Base-by-base conservation (phyloP, 2,329 filamentous ascomycete genomes). In the Aspergillus piperis region DNA sequence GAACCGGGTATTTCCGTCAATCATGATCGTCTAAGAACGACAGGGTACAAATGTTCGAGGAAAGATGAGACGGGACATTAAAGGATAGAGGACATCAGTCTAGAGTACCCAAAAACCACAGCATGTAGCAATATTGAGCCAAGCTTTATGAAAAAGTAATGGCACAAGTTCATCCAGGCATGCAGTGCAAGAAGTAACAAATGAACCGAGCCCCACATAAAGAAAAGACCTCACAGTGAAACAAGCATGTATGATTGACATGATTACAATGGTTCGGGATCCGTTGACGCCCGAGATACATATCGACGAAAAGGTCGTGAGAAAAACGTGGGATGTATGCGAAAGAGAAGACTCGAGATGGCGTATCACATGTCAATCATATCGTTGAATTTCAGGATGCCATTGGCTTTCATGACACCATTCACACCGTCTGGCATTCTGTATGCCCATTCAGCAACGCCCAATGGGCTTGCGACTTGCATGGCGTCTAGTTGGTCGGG, bases 361-460 rank as follows among this genome's bases (percentile, higher is more conserved):
- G 32, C 13, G 38, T 44, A 58, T 80, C 68, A 86, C 82, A 86
- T 85, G 71, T 93, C 90, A 81, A 98, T 92, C 64, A 89, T 92
- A 77, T 97, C 93, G 74, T 94, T 96, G 77, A 99, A 99, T 67
- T 90, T 85, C 75, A 99, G 79, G 65, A 98, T 90, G 10, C 94
- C 95, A 72, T 96, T 92, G 52, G 85, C 86, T 78, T 88, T 92
- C 72, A 98, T 80, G 62, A 96, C 84, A 8, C 95, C 94, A 74
- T 98, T 95, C 41, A 97, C 88, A 0, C 92, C 92, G 64, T 92
- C 88, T 1, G 90, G 90, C 70, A 91, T 81, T 66, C 85, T 81
- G 62, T 77, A 77, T 54, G 75, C 72, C 70, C 76, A 77, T 50
- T 78, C 75, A 27, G 72, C 72, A 38, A 74, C 68, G 17, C 70